Conservation (phyloP, 1,284 basidiomycete genomes). For the Boletus semigastroideus region DNA sequence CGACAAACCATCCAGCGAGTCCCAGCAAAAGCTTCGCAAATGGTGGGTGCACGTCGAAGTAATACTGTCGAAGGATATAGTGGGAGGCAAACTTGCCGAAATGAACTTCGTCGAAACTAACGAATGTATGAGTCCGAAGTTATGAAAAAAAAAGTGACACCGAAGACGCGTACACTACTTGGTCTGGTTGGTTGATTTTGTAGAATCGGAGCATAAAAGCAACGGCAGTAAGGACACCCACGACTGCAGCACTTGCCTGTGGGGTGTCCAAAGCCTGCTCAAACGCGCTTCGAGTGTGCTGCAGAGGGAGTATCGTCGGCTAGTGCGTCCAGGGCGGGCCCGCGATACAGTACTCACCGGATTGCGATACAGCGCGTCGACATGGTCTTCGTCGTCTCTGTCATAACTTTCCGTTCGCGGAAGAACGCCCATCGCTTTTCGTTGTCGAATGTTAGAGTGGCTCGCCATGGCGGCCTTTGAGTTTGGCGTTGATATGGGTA, state of each 20-base stretch:
- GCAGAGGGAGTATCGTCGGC: slow-evolving; percentile 4
- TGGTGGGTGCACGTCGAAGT: slow-evolving; percentile 99
- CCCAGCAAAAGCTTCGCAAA: slow-evolving; percentile 93
- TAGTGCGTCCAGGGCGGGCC: not conserved
- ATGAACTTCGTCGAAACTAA: slow-evolving; percentile 94
- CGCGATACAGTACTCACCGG: slow-evolving; percentile 17
- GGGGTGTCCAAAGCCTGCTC: slow-evolving; percentile 62
- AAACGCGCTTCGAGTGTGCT: slow-evolving; percentile 55
- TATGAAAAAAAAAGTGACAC: not conserved
- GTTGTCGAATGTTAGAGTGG: slow-evolving; percentile 33
- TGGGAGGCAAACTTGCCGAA: slow-evolving; percentile 95
- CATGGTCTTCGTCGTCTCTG: slow-evolving; percentile 36
- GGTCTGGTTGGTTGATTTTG: slow-evolving; percentile 90
- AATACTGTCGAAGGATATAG: slow-evolving; percentile 91
- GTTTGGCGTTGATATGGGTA: slow-evolving; percentile 2
- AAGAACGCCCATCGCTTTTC: slow-evolving; percentile 21
- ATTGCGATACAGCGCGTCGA: slow-evolving; percentile 33
- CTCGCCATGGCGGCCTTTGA: slow-evolving; percentile 32
- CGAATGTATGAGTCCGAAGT: slow-evolving; percentile 2
- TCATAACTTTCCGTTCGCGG: slow-evolving; percentile 31
- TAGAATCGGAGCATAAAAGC: slow-evolving; percentile 87
- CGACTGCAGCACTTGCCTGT: slow-evolving; percentile 56
- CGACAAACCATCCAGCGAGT: slow-evolving; percentile 93
- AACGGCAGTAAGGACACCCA: slow-evolving; percentile 64
- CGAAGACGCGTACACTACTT: slow-evolving; percentile 80